Evolutionary conservation across 768 basidiomycete genomes (phyloP).

Genomic region (Tylopilus rubrobrunneus): DNA sequence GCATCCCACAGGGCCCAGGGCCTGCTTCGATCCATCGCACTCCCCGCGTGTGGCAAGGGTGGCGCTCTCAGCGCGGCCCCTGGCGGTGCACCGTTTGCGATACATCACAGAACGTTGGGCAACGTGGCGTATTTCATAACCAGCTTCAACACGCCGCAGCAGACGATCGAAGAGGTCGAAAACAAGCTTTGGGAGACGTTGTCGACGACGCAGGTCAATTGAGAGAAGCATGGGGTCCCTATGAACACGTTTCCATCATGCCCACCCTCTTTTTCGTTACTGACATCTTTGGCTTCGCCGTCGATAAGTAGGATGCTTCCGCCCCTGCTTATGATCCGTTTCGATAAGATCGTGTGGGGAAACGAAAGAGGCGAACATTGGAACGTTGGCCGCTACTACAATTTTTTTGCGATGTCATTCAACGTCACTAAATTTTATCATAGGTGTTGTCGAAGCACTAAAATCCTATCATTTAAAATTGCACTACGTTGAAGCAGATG

Average conservation of each 20-base stretch:
- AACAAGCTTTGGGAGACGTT: constrained; percentile 51
- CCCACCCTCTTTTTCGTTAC: background rate
- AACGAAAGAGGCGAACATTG: no score
- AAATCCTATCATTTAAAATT: background rate
- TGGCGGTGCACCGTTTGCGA: constrained; percentile 54
- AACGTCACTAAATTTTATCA: background rate
- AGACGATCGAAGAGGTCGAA: constrained; percentile 57
- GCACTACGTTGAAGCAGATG: background rate
- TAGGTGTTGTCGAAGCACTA: background rate
- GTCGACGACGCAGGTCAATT: background rate
- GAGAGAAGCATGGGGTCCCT: background rate
- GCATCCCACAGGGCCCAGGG: constrained; percentile 62
- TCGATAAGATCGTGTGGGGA: background rate
- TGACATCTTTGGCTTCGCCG: background rate
- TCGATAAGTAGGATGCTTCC: background rate
- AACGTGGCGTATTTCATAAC: constrained; percentile 93
- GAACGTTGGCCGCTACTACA: background rate
- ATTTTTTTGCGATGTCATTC: no score
- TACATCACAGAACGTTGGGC: constrained; percentile 87
- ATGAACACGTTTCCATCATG: background rate
- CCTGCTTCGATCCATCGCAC: constrained; percentile 50
- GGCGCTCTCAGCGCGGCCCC: constrained; percentile 39
- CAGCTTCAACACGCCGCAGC: constrained; percentile 67
- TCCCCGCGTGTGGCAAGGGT: constrained; percentile 20
- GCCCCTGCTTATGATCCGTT: background rate